Evolutionary conservation across 495 filamentous ascomycete species (phyloP), one percentile per base, ranked within the genome.

Genomic region (Cercophora samala): DNA sequence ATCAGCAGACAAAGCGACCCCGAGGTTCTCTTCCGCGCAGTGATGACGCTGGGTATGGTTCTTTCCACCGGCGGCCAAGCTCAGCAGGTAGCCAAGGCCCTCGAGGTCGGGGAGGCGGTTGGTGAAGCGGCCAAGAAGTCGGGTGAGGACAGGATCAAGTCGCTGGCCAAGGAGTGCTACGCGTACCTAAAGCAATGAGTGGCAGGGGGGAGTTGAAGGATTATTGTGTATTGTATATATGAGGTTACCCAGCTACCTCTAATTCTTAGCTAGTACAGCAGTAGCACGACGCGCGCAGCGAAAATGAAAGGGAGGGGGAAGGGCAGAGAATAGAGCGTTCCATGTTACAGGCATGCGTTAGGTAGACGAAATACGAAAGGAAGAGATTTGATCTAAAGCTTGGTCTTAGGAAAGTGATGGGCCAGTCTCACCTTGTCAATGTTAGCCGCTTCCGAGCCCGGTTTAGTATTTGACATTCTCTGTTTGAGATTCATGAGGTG

Each of bases 41-140:
- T 97, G 15, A 93, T 97, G 21, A 91, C 91, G 1, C 72, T 90
- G 0, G 96, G 96, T 0, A 98, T 93, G 29, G 73, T 97, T 25
- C 74, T 92, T 19, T 78, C 77, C 5, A 75, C 87, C 4, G 71
- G 83, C 80, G 58, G 79, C 75, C 11, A 85, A 84, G 62, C 81
- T 79, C 46, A 77, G 74, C 72, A 80, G 4, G 69, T 78, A 58
- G 80, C 77, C 19, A 75, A 70, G 65, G 74, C 85, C n/a, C 80
- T 83, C 59, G 79, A 75, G 9, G 73, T 83, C 1, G 76, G 77
- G 22, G 74, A 68, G 64, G 78, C 79, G 66, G 68, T 86, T 24
- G 63, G 71, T 18, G 77, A 65, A 19, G 82, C 81, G 37, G 77
- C 80, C 63, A 73, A 68, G 19, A 83, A 78, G 70, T 75, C 80